phyloP scores from a whole-genome alignment of 257 asterid genomes.

The Forsythia suspensa region DNA sequence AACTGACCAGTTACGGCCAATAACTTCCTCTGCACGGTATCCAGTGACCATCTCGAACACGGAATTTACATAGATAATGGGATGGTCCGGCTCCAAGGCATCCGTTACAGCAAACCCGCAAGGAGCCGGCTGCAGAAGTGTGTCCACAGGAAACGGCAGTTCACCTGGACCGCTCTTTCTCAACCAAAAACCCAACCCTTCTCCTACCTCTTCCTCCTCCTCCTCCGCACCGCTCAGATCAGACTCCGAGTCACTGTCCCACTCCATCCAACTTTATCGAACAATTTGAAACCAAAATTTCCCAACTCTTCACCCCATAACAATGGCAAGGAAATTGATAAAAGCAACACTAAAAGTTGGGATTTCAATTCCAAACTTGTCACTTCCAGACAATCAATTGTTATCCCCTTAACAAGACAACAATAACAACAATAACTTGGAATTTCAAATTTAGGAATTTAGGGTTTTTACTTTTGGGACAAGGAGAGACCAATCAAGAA shows the following conservation, averaged over 20 bases:
- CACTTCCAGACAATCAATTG: not conserved
- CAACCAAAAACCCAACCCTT: slow-evolving; percentile 46
- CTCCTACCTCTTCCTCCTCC: slow-evolving; percentile 30
- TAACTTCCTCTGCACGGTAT: slow-evolving; percentile 56
- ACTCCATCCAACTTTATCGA: slow-evolving; percentile 38
- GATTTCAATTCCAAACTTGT: not conserved
- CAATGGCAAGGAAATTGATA: not conserved
- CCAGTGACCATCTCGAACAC: slow-evolving; percentile 58
- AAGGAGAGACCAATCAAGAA: not conserved
- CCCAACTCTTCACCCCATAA: not conserved
- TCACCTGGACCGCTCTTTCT: slow-evolving; percentile 28
- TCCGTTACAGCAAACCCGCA: slow-evolving; percentile 58
- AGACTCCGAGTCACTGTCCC: slow-evolving; percentile 47
- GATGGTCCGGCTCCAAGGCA: slow-evolving; percentile 54
- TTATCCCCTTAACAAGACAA: not conserved
- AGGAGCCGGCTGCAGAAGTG: slow-evolving; percentile 51
- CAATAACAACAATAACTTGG: not conserved
- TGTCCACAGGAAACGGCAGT: slow-evolving; percentile 48
- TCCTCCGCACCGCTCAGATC: slow-evolving; percentile 42
- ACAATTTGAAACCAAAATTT: not conserved
- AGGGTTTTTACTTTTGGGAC: not conserved
- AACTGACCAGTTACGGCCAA: slow-evolving; percentile 55
- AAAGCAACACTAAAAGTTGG: not conserved
- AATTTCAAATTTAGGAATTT: not conserved
- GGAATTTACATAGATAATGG: slow-evolving; percentile 52